A percentile compares a stretch with the other conserved stretches of the same genome.
These are phyloP conservation scores for Rutstroemia sp. DNA, from an alignment of 2,329 filamentous ascomycete genomes.

Conservation along the genomic window DNA sequence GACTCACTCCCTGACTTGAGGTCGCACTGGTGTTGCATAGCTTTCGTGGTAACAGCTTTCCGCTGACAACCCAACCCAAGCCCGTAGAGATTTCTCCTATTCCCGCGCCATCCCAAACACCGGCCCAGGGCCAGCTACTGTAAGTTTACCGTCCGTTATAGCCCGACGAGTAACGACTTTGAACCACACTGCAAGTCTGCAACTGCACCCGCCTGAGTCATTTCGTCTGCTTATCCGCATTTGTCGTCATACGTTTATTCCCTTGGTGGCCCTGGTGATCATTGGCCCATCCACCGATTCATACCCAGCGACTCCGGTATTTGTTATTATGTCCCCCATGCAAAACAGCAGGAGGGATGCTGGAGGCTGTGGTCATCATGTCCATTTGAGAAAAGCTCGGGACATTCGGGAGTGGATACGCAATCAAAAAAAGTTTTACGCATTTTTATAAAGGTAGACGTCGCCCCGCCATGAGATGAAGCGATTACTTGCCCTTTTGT, in stretches of 20 bases:
- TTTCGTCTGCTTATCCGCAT: slow-evolving; percentile 6
- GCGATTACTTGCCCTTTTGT: not conserved
- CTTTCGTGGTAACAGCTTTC: no score
- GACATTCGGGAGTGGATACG: slow-evolving; percentile 8
- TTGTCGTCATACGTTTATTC: slow-evolving; percentile 3
- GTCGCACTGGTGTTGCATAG: not conserved
- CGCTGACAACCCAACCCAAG: not conserved
- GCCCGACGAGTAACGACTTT: no score
- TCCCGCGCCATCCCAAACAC: not conserved
- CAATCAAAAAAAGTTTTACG: not conserved
- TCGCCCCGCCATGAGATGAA: not conserved
- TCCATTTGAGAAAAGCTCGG: slow-evolving; percentile 6
- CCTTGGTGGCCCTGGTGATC: slow-evolving; percentile 7
- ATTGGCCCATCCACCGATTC: not conserved
- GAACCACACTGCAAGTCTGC: not conserved
- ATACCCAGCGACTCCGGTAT: not conserved
- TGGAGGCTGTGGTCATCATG: not conserved
- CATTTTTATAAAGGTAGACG: not conserved
- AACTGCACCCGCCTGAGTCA: slow-evolving; percentile 9
- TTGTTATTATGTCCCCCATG: slow-evolving; percentile 1
- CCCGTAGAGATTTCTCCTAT: not conserved
- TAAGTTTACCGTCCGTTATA: no score
- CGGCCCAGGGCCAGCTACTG: not conserved
- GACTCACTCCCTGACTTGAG: not conserved
- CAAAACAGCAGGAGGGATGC: not conserved